Evolutionary conservation across 2,329 filamentous ascomycete genomes (phyloP).

Genomic region (Domatiomyces catenatus): DNA sequence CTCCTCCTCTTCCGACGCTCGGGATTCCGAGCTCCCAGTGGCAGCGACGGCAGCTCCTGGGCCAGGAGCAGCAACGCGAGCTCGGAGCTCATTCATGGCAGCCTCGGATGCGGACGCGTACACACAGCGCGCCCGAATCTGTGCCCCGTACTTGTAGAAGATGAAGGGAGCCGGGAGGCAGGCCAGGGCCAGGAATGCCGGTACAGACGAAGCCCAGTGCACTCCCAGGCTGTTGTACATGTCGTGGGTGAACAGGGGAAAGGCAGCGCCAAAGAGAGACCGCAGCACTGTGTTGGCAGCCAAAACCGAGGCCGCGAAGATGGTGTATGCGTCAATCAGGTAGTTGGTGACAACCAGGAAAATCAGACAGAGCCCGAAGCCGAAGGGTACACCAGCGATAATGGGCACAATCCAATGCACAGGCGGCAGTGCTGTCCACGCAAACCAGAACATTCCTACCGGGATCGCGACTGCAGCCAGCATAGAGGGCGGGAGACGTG

Average conservation of each 20-base stretch:
- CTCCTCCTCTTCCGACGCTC: background rate
- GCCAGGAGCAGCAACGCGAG: slow-evolving; percentile 1
- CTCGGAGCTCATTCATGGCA: slow-evolving; percentile 13
- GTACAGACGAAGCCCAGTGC: slow-evolving; percentile 61
- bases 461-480: slow-evolving; percentile 49
- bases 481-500: slow-evolving; percentile 46
- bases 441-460: slow-evolving; percentile 51
- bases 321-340: slow-evolving; percentile 53
- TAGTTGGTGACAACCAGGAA: slow-evolving; percentile 26
- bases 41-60: background rate
- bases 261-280: slow-evolving; percentile 60
- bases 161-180: slow-evolving; percentile 63
- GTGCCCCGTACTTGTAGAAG: slow-evolving; percentile 55
- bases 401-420: slow-evolving; percentile 43
- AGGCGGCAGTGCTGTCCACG: slow-evolving; percentile 45
- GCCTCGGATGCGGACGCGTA: slow-evolving; percentile 14
- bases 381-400: slow-evolving; percentile 37
- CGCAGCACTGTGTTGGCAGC: slow-evolving; percentile 68
- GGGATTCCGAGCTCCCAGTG: background rate
- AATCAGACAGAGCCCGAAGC: slow-evolving; percentile 37
- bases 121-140: slow-evolving; percentile 37
- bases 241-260: slow-evolving; percentile 55
- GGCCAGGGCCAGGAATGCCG: slow-evolving; percentile 55
- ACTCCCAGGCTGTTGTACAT: slow-evolving; percentile 44
- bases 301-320: slow-evolving; percentile 61